These are phyloP conservation scores for Kappamyces sp. DNA, from an alignment of 192 early-diverging fungal genomes.

Conservation along the genomic window DNA sequence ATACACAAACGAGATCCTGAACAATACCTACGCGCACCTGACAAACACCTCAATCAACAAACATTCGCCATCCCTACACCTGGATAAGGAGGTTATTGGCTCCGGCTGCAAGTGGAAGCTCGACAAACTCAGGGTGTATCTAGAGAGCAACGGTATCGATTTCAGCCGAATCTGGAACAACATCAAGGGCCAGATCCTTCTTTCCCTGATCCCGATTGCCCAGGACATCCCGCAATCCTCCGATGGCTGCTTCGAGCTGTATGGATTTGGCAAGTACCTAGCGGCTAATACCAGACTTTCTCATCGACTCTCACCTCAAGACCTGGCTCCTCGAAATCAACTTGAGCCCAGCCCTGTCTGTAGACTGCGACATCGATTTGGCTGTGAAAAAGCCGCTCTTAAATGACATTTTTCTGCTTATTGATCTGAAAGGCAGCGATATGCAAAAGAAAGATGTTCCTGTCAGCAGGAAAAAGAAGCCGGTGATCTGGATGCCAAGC, in stretches of 20 bases:
- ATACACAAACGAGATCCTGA: slow-evolving; percentile 22
- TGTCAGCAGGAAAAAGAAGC: slow-evolving; percentile 2
- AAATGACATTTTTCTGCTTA: slow-evolving; percentile 24
- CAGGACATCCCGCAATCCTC: slow-evolving; percentile 17
- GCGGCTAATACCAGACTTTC: slow-evolving; percentile 20
- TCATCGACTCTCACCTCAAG: slow-evolving; percentile 33
- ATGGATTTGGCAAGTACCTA: slow-evolving; percentile 37
- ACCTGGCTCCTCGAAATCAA: slow-evolving; percentile 50
- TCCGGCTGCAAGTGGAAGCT: slow-evolving; percentile 41
- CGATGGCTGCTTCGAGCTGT: slow-evolving; percentile 42
- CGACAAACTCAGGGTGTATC: slow-evolving; percentile 23
- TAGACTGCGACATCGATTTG: slow-evolving; percentile 36
- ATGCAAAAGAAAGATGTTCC: neutral
- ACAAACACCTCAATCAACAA: slow-evolving; percentile 56
- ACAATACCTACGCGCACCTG: slow-evolving; percentile 38
- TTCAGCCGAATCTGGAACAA: slow-evolving; percentile 31
- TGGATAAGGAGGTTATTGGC: slow-evolving; percentile 34
- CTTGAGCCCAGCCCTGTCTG: slow-evolving; percentile 40
- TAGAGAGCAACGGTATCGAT: slow-evolving; percentile 10
- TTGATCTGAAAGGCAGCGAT: slow-evolving; percentile 14
- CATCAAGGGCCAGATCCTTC: slow-evolving; percentile 32
- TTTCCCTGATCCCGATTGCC: slow-evolving; percentile 34
- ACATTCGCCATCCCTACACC: slow-evolving; percentile 26
- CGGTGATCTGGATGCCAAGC: slow-evolving; percentile 1
- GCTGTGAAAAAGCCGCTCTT: slow-evolving; percentile 39